A percentile compares a stretch with the other conserved stretches of the same genome.
phyloP scores from a whole-genome alignment of 192 early-diverging fungal species.

The Gonapodya sp. region DNA sequence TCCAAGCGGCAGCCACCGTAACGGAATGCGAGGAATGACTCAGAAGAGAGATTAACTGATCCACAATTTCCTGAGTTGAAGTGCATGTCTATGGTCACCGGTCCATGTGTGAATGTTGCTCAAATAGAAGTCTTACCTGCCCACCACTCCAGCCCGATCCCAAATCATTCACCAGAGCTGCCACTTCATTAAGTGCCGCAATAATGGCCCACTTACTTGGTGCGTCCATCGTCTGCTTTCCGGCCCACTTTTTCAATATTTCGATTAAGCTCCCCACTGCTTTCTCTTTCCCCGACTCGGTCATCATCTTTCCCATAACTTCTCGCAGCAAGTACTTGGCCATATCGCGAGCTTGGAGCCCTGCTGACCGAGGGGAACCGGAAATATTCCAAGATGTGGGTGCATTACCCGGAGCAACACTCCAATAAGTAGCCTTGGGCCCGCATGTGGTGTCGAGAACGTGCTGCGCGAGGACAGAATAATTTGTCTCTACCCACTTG shows the following conservation, averaged over 20 bases:
- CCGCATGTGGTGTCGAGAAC: conserved; percentile 47
- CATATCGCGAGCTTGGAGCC: background rate
- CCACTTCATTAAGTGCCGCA: conserved; percentile 63
- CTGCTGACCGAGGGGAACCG: background rate
- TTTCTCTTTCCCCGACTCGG: conserved; percentile 63
- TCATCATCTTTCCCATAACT: conserved; percentile 61
- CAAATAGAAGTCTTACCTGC: conserved; percentile 27
- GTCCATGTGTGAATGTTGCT: background rate
- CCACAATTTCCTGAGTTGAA: conserved; percentile 32
- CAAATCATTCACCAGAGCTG: conserved; percentile 61
- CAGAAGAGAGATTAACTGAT: conserved; percentile 60
- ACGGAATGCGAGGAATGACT: conserved; percentile 59
- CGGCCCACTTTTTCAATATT: conserved; percentile 46
- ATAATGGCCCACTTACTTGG: conserved; percentile 50
- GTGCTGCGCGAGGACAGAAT: conserved; percentile 55
- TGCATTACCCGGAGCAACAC: background rate
- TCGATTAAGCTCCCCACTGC: conserved; percentile 52
- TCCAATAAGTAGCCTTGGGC: conserved; percentile 21
- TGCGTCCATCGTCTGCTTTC: conserved; percentile 14
- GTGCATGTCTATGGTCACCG: too few relatives aligned
- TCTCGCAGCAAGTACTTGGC: conserved; percentile 51
- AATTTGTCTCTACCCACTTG: conserved; percentile 62
- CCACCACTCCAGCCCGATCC: conserved; percentile 58
- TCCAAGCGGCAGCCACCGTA: conserved; percentile 62
- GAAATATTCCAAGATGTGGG: background rate